Evolutionary conservation across 345 rosid genomes (phyloP).

Genomic region (Corymbia maculata): DNA sequence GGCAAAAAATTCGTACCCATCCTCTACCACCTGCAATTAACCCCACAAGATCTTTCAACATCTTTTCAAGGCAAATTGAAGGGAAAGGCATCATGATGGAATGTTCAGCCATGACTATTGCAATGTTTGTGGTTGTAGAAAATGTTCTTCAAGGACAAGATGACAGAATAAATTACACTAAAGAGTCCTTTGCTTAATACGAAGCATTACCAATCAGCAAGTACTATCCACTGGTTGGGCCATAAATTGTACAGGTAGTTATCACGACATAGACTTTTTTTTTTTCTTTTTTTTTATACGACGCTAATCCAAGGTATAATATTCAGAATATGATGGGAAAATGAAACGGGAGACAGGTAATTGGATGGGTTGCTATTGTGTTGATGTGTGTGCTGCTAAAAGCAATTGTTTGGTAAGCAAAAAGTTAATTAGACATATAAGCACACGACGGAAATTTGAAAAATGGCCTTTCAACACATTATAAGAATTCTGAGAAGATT

Average conservation of each 20-base stretch:
- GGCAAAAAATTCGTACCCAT: constrained; percentile 93
- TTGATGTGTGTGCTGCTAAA: not conserved
- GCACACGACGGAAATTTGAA: not conserved
- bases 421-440: not conserved
- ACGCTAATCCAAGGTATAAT: not conserved
- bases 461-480: not conserved
- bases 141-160: not conserved
- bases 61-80: not conserved
- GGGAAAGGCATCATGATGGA: not conserved
- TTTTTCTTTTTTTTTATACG: not conserved
- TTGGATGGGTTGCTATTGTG: not conserved
- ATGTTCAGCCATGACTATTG: not conserved
- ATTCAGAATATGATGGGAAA: not conserved
- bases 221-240: not conserved
- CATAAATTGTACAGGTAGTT: not conserved
- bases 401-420: not conserved
- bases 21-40: constrained; percentile 85
- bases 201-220: not conserved
- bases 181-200: not conserved
- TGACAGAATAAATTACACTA: not conserved
- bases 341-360: not conserved
- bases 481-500: not conserved
- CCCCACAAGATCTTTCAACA: not conserved
- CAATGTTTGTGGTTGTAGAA: not conserved
- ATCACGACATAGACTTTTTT: not conserved